phyloP scores from a whole-genome alignment of 495 filamentous ascomycete species.

The Aspergillus heteromorphus region DNA sequence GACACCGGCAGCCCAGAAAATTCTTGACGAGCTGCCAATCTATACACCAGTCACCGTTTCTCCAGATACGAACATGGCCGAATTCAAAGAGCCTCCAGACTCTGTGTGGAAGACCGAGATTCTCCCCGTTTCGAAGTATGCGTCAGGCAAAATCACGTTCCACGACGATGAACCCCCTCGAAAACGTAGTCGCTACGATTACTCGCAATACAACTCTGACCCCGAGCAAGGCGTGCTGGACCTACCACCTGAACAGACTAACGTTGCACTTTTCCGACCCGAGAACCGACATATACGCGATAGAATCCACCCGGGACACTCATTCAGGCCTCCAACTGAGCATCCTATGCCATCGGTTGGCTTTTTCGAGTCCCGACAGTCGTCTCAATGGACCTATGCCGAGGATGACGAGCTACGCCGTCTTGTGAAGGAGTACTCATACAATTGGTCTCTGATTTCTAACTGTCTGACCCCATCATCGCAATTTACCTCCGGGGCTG shows the following conservation, averaged over 20 bases:
- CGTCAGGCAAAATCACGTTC: slow-evolving; percentile 72
- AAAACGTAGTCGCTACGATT: slow-evolving; percentile 76
- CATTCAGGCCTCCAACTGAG: slow-evolving; percentile 89
- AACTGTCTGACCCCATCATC: slow-evolving; percentile 69
- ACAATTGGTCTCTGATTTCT: slow-evolving; percentile 94
- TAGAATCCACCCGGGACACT: slow-evolving; percentile 84
- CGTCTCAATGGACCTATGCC: slow-evolving; percentile 83
- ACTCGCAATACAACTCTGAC: slow-evolving; percentile 60
- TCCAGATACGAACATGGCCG: slow-evolving; percentile 49
- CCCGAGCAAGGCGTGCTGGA: slow-evolving; percentile 47
- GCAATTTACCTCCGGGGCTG: slow-evolving; percentile 71
- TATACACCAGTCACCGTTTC: slow-evolving; percentile 62
- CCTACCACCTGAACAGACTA: slow-evolving; percentile 63
- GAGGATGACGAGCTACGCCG: slow-evolving; percentile 86
- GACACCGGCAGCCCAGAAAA: slow-evolving; percentile 69
- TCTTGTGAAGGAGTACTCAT: slow-evolving; percentile 84
- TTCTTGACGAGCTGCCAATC: slow-evolving; percentile 80
- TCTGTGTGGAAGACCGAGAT: slow-evolving; percentile 68
- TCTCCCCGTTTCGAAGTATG: slow-evolving; percentile 81
- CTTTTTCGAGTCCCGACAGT: slow-evolving; percentile 79
- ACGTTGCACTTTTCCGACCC: slow-evolving; percentile 81
- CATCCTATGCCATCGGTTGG: slow-evolving; percentile 78
- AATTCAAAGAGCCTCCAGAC: slow-evolving; percentile 57
- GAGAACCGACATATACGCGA: slow-evolving; percentile 88
- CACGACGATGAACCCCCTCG: slow-evolving; percentile 58